A percentile compares a stretch with the other conserved stretches of the same genome.
These are phyloP conservation scores for Chloris gayana DNA, from an alignment of 176 grass and related monocot genomes.

Conservation along the genomic window DNA sequence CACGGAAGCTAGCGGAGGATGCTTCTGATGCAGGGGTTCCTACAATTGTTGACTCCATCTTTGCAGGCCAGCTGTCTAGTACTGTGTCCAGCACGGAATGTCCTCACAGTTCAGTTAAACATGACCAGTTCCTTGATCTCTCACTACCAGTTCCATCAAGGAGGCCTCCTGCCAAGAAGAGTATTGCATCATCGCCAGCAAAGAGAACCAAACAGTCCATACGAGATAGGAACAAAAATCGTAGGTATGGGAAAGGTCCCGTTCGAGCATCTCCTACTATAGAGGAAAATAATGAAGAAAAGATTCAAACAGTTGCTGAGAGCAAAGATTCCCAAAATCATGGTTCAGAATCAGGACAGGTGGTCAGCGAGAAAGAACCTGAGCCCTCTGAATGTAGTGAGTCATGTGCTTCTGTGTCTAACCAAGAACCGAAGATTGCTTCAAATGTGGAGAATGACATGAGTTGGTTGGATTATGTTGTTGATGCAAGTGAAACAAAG, in stretches of 20 bases:
- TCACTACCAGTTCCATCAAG: conserved; percentile 86
- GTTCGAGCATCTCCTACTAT: conserved; percentile 47
- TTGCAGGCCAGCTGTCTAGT: conserved; percentile 88
- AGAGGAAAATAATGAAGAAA: conserved; percentile 44
- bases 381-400: conserved; percentile 52
- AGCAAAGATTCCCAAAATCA: conserved; percentile 43
- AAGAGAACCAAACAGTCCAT: conserved; percentile 59
- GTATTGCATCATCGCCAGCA: conserved; percentile 43
- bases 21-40: conserved; percentile 31
- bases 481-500: conserved; percentile 46
- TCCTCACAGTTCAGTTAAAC: conserved; percentile 71
- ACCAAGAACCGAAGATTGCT: conserved; percentile 40
- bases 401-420: conserved; percentile 62
- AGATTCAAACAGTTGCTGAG: conserved; percentile 43
- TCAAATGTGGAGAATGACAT: conserved; percentile 35
- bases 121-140: conserved; percentile 90
- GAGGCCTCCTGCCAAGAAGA: conserved; percentile 66
- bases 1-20: conserved; percentile 53
- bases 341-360: conserved; percentile 55
- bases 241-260: conserved; percentile 45
- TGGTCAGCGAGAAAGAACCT: conserved; percentile 41
- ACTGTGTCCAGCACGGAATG: conserved; percentile 84
- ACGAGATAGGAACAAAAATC: conserved; percentile 64
- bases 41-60: conserved; percentile 76
- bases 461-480: conserved; percentile 76